Evolutionary conservation across 208 protist species (phyloP).

Genomic region (Trypanosomatidae sp.): DNA sequence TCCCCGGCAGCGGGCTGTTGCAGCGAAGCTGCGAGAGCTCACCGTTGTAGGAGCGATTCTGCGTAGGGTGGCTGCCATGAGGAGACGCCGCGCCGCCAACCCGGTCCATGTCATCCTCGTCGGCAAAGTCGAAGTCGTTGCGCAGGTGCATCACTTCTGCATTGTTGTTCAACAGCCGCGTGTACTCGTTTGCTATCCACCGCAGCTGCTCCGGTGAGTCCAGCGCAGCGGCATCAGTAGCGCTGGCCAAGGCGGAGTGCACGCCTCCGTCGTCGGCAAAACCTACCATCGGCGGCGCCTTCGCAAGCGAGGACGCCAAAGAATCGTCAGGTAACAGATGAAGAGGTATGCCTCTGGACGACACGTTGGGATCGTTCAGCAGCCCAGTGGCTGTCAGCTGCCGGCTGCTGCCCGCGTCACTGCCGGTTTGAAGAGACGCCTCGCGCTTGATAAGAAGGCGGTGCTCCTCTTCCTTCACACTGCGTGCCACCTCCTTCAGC

Average conservation of each 20-base stretch:
- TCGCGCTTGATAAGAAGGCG: slow-evolving; percentile 71
- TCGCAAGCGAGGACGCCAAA: slow-evolving; percentile 6
- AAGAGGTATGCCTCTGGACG: slow-evolving; percentile 3
- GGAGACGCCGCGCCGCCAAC: not conserved
- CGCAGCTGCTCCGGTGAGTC: slow-evolving; percentile 41
- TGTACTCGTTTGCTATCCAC: slow-evolving; percentile 50
- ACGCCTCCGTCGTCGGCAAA: not conserved
- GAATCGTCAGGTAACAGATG: slow-evolving; percentile 11
- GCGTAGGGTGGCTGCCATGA: slow-evolving; percentile 10
- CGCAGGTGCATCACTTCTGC: slow-evolving; percentile 62
- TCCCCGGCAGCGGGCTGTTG: slow-evolving; percentile 21
- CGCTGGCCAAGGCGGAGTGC: not conserved
- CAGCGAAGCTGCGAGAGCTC: not conserved
- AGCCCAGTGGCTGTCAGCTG: slow-evolving; percentile 2
- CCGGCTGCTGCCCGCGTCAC: slow-evolving; percentile 10
- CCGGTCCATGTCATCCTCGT: slow-evolving; percentile 11
- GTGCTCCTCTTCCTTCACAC: slow-evolving; percentile 72
- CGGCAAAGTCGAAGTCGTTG: slow-evolving; percentile 71
- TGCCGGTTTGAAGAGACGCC: slow-evolving; percentile 10
- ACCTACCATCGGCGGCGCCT: not conserved
- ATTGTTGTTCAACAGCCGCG: slow-evolving; percentile 57
- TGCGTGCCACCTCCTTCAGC: slow-evolving; percentile 50
- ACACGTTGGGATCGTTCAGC: not conserved
- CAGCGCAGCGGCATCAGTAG: not conserved
- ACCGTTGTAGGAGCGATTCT: slow-evolving; percentile 18